Evolutionary conservation across 2,329 filamentous ascomycete genomes (phyloP), one percentile per base, ranked within the genome.

Genomic region (Lecanicillium sp.): DNA sequence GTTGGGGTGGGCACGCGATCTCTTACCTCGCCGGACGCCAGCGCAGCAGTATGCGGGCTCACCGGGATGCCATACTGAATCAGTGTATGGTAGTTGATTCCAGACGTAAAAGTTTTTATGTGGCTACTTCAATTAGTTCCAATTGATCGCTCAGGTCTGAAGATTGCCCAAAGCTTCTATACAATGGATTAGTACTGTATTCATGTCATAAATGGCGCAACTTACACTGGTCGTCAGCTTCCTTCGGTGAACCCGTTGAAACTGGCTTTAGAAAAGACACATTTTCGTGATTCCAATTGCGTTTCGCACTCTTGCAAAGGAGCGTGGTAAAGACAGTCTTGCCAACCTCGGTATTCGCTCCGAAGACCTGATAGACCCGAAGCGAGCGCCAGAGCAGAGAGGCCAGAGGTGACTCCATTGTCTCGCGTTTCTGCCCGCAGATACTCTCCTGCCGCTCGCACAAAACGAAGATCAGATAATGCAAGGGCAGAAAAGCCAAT

Each of bases 341-440:
- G 54, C 88, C 88, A 21, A 93, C 86, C 55, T 87, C 81, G 0
- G 88, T 93, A 58, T 91, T 93, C 39, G 88, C 86, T 23, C 88
- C 88, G 58, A 86, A 94, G 30, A 94, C 71, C 64, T 93, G 87
- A 56, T 87, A 78, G 11, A 80, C 73, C 52, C 81, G 79, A 46
- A 90, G 71, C 8, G 77, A 78, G 51, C 83, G 80, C 79, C 83
- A 87, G 30, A 90, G 71, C 40, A 81, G 71, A 44, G 81, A 75
- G 40, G 79, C 73, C 44, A 81, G 66, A 21, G 77, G 75, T 48
- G 69, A 45, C 41, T 45, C 58, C 67, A 71, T 71, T 24, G 38
- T 53, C 17, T 52, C 44, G 15, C 29, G 8, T 32, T 23, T 27
- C n/a, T n/a, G n/a, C n/a, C n/a, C n/a, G n/a, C n/a, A n/a, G n/a